phyloP scores from a whole-genome alignment of 1,284 basidiomycete species.

The Heterobasidion occidentale region DNA sequence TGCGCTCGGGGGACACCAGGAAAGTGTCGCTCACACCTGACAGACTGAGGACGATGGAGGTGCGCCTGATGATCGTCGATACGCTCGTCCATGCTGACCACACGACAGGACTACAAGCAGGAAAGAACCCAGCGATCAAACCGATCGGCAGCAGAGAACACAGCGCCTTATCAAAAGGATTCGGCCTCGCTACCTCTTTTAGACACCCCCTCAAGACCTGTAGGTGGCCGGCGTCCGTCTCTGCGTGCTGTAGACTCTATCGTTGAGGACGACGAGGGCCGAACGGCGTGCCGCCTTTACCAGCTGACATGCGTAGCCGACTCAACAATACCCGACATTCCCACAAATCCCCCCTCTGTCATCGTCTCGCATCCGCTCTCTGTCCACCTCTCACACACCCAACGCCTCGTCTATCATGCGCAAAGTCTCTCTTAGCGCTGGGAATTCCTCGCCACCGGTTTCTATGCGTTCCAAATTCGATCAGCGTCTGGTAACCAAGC shows the following conservation, averaged over 20 bases:
- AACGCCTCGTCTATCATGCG: conserved; percentile 9
- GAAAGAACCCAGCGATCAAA: background rate
- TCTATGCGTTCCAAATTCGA: conserved; percentile 3
- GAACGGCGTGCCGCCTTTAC: conserved; percentile 14
- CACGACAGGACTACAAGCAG: background rate
- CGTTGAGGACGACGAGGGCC: conserved; percentile 31
- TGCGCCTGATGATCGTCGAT: conserved; percentile 24
- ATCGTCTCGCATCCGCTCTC: conserved; percentile 14
- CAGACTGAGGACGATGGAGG: conserved; percentile 85
- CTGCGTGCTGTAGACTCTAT: conserved; percentile 57
- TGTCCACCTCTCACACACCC: conserved; percentile 18
- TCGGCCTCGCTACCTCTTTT: background rate
- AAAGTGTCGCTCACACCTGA: conserved; percentile 94
- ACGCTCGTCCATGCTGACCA: background rate
- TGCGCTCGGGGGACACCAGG: conserved; percentile 83
- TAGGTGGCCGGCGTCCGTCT: conserved; percentile 18
- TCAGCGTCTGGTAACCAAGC: conserved; percentile 11
- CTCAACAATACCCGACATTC: background rate
- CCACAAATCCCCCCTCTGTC: background rate
- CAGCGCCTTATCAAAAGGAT: background rate
- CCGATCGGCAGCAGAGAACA: conserved; percentile 9
- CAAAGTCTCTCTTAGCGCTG: conserved; percentile 7
- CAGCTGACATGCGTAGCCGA: background rate
- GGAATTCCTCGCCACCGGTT: background rate
- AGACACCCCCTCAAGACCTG: conserved; percentile 8